These are phyloP conservation scores for Kodamaea anthophila DNA, from an alignment of 1,139 yeast species.

Conservation along the genomic window DNA sequence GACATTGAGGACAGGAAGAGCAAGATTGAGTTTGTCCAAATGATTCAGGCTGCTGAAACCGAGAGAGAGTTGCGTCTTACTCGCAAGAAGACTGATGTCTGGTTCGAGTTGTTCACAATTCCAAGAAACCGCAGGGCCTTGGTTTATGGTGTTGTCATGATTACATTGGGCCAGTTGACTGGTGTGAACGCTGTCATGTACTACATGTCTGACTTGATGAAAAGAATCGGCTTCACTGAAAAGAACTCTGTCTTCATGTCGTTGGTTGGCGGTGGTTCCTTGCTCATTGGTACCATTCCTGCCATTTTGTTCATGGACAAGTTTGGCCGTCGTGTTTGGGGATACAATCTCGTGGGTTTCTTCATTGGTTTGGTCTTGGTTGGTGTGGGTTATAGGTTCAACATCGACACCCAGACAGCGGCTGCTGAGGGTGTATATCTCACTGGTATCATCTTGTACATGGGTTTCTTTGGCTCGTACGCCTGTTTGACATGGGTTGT, in stretches of 20 bases:
- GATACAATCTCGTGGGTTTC: conserved; percentile 3
- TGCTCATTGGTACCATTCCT: conserved; percentile 2
- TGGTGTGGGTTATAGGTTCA: conserved; percentile 1
- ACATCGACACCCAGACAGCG: neutral
- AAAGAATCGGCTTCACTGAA: conserved; percentile 1
- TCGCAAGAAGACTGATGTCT: conserved; percentile 1
- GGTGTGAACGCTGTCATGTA: conserved; percentile 3
- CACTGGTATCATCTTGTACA: conserved; percentile 3
- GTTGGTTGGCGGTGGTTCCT: conserved; percentile 2
- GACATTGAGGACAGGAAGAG: conserved; percentile 49
- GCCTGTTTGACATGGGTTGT: conserved; percentile 4
- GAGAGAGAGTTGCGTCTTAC: conserved; percentile 40
- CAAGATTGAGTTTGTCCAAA: conserved; percentile 41
- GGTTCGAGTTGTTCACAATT: conserved; percentile 3
- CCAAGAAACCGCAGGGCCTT: conserved; percentile 3
- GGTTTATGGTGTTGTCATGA: conserved; percentile 2
- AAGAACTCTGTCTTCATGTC: conserved; percentile 2
- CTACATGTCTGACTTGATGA: conserved; percentile 1
- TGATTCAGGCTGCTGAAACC: conserved; percentile 55
- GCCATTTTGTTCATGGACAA: conserved; percentile 3
- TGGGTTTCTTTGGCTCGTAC: conserved; percentile 2
- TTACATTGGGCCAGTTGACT: conserved; percentile 3
- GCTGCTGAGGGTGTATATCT: conserved; percentile 2
- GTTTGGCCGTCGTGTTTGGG: conserved; percentile 2
- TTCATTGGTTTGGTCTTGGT: conserved; percentile 3